Evolutionary conservation across 768 basidiomycete species (phyloP).

Genomic region (Kwoniella europaea): DNA sequence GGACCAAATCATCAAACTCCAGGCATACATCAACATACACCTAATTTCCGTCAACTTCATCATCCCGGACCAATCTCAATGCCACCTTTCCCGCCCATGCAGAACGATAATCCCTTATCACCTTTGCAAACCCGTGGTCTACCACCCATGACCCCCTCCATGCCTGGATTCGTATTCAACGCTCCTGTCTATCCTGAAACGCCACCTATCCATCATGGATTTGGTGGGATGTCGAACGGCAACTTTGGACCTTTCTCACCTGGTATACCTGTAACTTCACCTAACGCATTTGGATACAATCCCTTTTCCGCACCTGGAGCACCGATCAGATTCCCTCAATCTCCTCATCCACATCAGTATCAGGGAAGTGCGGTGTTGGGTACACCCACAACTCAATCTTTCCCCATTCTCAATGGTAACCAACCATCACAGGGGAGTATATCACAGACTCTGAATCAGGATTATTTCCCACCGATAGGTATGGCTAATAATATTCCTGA

Average conservation of each 20-base stretch:
- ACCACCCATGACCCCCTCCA: slow-evolving; percentile 94
- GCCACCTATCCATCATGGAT: slow-evolving; percentile 60
- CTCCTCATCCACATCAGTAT: slow-evolving; percentile 3
- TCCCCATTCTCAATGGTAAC: slow-evolving; percentile 34
- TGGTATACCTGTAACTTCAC: slow-evolving; percentile 65
- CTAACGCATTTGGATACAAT: slow-evolving; percentile 61
- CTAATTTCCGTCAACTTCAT: slow-evolving; percentile 38
- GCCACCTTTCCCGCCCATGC: slow-evolving; percentile 56
- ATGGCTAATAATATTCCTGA: slow-evolving; percentile 9
- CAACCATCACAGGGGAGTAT: slow-evolving; percentile 22
- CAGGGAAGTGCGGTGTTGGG: slow-evolving; percentile 42
- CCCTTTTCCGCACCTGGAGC: slow-evolving; percentile 68
- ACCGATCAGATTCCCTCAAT: slow-evolving; percentile 56
- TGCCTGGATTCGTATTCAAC: slow-evolving; percentile 91
- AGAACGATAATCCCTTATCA: slow-evolving; percentile 55
- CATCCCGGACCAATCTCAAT: slow-evolving; percentile 57
- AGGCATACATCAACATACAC: slow-evolving; percentile 20
- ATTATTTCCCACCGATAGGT: slow-evolving; percentile 30
- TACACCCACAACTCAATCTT: slow-evolving; percentile 48
- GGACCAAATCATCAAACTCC: slow-evolving; percentile 24
- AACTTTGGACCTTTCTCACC: slow-evolving; percentile 68
- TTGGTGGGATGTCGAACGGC: slow-evolving; percentile 58
- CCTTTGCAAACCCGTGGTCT: slow-evolving; percentile 75
- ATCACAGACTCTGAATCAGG: slow-evolving; percentile 21
- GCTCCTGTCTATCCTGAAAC: slow-evolving; percentile 60